These are phyloP conservation scores for Mycena vitilis DNA, from an alignment of 768 basidiomycete genomes.

Conservation along the genomic window DNA sequence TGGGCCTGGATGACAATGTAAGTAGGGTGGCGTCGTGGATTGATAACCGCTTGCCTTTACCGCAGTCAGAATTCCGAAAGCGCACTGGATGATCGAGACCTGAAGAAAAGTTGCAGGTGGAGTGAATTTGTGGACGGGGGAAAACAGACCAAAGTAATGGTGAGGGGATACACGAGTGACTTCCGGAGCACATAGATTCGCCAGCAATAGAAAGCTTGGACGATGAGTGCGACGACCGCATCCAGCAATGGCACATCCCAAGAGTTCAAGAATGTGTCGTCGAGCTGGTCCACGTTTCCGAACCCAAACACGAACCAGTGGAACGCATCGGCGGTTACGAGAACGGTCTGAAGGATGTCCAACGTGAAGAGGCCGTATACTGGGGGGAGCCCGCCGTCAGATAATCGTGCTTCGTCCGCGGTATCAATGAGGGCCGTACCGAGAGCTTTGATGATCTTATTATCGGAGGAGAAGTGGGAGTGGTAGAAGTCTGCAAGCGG, in stretches of 20 bases:
- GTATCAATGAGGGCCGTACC: too few species aligned
- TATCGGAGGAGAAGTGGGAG: too few species aligned
- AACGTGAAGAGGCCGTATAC: background rate
- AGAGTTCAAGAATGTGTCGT: background rate
- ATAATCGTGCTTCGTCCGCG: too few species aligned
- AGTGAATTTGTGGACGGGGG: too few species aligned
- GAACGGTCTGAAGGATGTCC: background rate
- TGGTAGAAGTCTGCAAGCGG: too few species aligned
- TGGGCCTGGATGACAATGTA: too few species aligned
- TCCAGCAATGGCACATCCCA: background rate
- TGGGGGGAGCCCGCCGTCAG: background rate
- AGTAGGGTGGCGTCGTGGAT: too few species aligned
- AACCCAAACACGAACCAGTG: background rate
- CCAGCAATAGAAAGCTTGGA: background rate
- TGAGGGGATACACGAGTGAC: background rate
- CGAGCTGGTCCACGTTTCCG: background rate
- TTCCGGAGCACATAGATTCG: conserved; percentile 1
- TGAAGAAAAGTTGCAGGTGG: background rate
- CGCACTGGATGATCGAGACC: background rate
- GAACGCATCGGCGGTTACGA: background rate
- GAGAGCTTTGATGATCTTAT: too few species aligned
- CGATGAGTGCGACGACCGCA: background rate
- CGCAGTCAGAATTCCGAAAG: background rate
- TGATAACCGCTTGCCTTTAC: background rate
- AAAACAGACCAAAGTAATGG: background rate